Base-by-base conservation (phyloP, 306 rosid species). In the peach (Prunus persica) region DNA sequence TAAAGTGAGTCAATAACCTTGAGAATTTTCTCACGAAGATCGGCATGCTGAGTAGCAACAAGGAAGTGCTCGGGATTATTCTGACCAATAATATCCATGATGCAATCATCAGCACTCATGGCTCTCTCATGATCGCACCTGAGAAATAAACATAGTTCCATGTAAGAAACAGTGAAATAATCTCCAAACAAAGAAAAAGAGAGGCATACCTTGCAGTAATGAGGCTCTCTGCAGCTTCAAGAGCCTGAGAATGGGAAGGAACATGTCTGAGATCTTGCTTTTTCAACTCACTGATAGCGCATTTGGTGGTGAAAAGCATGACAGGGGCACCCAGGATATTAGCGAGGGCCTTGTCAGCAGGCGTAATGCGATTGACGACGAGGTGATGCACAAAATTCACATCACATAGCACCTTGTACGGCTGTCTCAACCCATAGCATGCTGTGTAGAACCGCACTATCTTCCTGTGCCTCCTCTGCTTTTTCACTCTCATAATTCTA, bases 351-450 rank as follows among this genome's bases (percentile, higher is more conserved):
- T 63, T 76, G 56, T 91, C 93, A 1, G 94, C 96, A 1, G 97
- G 98, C 63, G 86, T 82, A 65, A 94, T 77, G 28, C 84, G 79
- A 86, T 90, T 81, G 41, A 22, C 79, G 30, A 94, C 63, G 70
- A 91, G 91, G 82, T 94, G 97, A 63, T 90, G 80, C 34, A 94
- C 87, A 71, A 94, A 91, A 30, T 93, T 90, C 2, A 93, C 97
- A 77, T 94, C 97, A 18, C 93, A 91, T 1, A 94, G 55, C 77
- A 94, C 90, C 86, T 82, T 90, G 85, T 68, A 91, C 1, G 98
- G 96, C 68, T 87, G 83, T 8, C 87, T 86, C 63, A 94, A 90
- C 65, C 87, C 97, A 77, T 75, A 87, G 74, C 98, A 91, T 18
- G 97, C 80, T 15, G 89, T 84, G 87, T 79, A 94, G 76, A 91